Base-by-base conservation (phyloP, 768 basidiomycete genomes). In the Boletus subcaerulescens region DNA sequence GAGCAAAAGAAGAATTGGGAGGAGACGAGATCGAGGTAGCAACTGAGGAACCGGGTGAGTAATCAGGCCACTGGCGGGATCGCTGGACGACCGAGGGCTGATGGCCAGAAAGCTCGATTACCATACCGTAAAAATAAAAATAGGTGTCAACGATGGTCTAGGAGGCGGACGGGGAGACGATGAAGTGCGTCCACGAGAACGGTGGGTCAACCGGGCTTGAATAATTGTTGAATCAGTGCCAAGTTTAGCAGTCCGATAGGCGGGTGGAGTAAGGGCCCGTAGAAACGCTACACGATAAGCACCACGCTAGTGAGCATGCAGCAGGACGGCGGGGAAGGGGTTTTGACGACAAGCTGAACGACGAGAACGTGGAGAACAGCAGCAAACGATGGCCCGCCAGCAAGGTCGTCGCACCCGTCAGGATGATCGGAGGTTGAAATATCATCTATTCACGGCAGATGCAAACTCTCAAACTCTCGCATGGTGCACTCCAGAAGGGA, bases 31-130 rank as follows among this genome's bases (percentile, higher is more conserved):
- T 67, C 50, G 74, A 68, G 11, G 69, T 60, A 33, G 66, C 61
- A 36, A 68, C 54, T n/a, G 60, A 45, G 11, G 54, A 62, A 14
- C 41, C 40, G 36, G 61, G 46, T 10, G 56, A 39, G 45, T 60
- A 61, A 63, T 73, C 69, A 48, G 66, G 65, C 69, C 72, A 76
- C 45, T 66, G 74, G 52, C 65, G 70, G 39, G 72, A 53, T 53
- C 66, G 72, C 48, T 73, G 60, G 48, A 60, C 42, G 48, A 65
- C 57, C 2, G 67, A 59, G 17, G 60, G 55, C 24, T 69, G 71
- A 40, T 73, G 68, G 29, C 66, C 52, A 45, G 67, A 61, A 44
- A 63, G 49, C 12, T 71, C 72, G 57, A 54, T 48, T 6, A 69
- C 72, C 72, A 73, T 71, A 36, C 26, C 50, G 57, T 52, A 35